Evolutionary conservation across 495 filamentous ascomycete species (phyloP), one percentile per base, ranked within the genome.

Genomic region (Lepidopterella palustris): DNA sequence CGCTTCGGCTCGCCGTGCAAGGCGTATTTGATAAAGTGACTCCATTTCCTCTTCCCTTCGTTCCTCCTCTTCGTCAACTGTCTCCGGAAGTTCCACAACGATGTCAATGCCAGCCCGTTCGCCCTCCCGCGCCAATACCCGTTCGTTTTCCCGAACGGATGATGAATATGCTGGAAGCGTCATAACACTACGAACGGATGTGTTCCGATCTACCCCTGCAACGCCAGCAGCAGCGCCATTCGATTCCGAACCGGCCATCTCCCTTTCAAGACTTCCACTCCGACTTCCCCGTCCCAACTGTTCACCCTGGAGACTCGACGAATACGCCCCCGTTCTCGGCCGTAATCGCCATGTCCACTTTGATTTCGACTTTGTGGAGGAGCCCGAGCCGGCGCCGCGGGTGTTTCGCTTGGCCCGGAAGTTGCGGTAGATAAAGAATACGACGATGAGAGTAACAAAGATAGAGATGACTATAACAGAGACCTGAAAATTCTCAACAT

Each of bases 11-110:
- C 92, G 84, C 45, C 93, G 82, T 18, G 89, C 83, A 3, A 87
- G 71, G 24, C 93, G 88, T 47, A 97, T 88, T 68, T 95, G 89
- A 73, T 95, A 98, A 24, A 97, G 71, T 6, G 88, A 80, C 47
- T 92, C 87, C 93, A 97, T 97, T 67, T 97, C 87, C 29, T 88
- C 84, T 57, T 97, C 92, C n/a, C 93, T 80, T 32, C 90, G 77
- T 1, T 70, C 72, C 67, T 98, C 93, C 65, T 93, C 83, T 49
- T 92, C 86, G 23, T 87, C 82, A 3, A 70, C 71, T 10, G 83
- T 85, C 62, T 92, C 88, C 0, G 88, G 87, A 57, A 82, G 87
- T 71, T 98, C 93, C 27, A 97, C 76, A 3, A 98, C 92, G 31
- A 88, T 81, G 65, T 98, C 93, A 63, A 98, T 92, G 3, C 93